Conservation (phyloP, 768 basidiomycete species). For the Amanita rubescens region DNA sequence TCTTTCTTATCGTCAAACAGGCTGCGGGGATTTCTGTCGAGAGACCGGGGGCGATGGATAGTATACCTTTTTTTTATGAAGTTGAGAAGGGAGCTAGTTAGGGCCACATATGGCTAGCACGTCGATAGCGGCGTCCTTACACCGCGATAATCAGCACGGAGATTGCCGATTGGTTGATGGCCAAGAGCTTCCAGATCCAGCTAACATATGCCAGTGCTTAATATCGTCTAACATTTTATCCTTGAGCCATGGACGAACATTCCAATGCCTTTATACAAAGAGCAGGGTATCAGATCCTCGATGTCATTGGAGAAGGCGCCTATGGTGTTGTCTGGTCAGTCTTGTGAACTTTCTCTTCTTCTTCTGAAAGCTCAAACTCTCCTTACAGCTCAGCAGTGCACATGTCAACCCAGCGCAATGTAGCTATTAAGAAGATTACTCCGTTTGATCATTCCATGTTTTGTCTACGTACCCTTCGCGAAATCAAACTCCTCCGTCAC, state of each 20-base stretch:
- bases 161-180: constrained; percentile 3
- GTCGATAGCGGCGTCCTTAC: neutral
- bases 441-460: constrained; percentile 94
- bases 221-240: neutral
- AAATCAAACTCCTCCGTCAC: constrained; percentile 83
- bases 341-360: neutral
- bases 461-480: constrained; percentile 81
- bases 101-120: too few species aligned
- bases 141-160: neutral
- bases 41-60: constrained; percentile 48
- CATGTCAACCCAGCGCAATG: constrained; percentile 70
- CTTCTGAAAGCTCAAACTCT: neutral
- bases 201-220: neutral
- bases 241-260: constrained; percentile 5
- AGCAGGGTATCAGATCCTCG: constrained; percentile 66
- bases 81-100: constrained; percentile 30
- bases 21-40: constrained; percentile 60
- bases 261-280: constrained; percentile 30
- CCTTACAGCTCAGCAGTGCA: constrained; percentile 68
- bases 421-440: constrained; percentile 93
- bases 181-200: neutral
- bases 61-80: constrained; percentile 37
- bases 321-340: constrained; percentile 70
- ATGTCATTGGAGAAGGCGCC: constrained; percentile 77
- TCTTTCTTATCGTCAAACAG: constrained; percentile 20